Base-by-base conservation (phyloP, 352 stramenopile species). In the Elongisporangium undulatum region DNA sequence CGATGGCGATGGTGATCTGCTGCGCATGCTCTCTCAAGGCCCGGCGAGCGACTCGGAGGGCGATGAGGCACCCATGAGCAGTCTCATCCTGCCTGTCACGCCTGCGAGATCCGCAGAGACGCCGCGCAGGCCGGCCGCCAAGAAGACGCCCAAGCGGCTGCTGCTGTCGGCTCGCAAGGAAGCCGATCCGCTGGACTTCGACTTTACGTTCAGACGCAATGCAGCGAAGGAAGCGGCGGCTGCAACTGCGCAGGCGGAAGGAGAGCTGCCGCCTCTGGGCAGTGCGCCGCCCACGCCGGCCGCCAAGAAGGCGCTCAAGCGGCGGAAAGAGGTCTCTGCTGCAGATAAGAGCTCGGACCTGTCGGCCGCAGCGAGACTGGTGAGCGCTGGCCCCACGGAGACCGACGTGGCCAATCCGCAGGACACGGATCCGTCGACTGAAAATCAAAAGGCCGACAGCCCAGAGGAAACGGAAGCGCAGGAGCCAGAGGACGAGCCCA, bases 31-130 rank as follows among this genome's bases (percentile, higher is more conserved):
- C 34, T 76, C 77, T 20, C 63, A 81, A 50, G 70, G 87, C 29
- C 79, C 77, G 38, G 66, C 60, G 16, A 91, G 82, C 53, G 81
- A 91, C 48, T 79, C 77, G 16, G 81, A 90, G 55, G 71, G 74
- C 45, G 71, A 77, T 13, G 73, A 72, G 34, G 64, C 71, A 22
- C 75, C 79, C 20, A 68, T 77, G 57, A 51, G 72, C 55, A 85
- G 71, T 65, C 71, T 91, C 38, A 82, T 90, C 60, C 59, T 86
- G 9, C 68, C 81, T 1, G 62, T 77, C 12, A 64, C 59, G 34
- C 23, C 57, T 41, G 67, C 64, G 9, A 75, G 73, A 23, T 58
- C 63, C 17, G 53, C 69, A 19, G 68, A 71, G 51, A 65, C 45
- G 48, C 61, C 61, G 20, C 50, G 69, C 15, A 64, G 63, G 4